Evolutionary conservation across 2,329 filamentous ascomycete species (phyloP), one percentile per base, ranked within the genome.

Genomic region (Mollisiaceae sp.): DNA sequence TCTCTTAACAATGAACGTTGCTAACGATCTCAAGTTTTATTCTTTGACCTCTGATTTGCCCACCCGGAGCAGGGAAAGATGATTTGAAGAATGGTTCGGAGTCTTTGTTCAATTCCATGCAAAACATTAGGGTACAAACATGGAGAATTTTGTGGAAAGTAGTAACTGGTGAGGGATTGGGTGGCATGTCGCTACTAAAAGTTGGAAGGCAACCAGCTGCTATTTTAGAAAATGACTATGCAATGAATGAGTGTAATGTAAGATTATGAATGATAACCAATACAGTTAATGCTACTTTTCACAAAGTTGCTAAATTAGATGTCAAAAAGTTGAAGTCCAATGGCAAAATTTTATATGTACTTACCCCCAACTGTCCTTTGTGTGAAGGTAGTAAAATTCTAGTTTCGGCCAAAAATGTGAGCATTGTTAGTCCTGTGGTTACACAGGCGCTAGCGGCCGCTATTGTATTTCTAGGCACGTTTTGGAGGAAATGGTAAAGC

Each of bases 1-100:
- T 35, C 22, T 9, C n/a, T 15, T 47, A 9, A 20, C 43, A 54
- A 32, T 18, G 2, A n/a, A 50, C 22, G 14, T 50, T 50, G 24
- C 50, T 54, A 24, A 54, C 50, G 36, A 43, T 8, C 47, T n/a
- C 39, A 24, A 68, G 67, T 68, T 68, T 41, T 65, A 32, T 22
- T 63, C 55, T 24, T 36, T 66, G 20, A 59, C 50, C 8, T 47
- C 57, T 6, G 55, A 63, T 20, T 35, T 68, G n/a, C 64, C 67
- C 36, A 66, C n/a, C 55, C 64, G 60, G 27, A 59, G 15, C 20
- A 66, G 59, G 58, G 57, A 56, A 39, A n/a, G 43, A 35, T 56
- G 50, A 35, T 15, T 15, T 18, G 38, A 5, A 4, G 11, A 41
- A 41, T 18, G 15, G 3, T 12, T 41, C 11, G 12, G 38, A 9